phyloP scores from a whole-genome alignment of 2,329 filamentous ascomycete genomes.

The Trichoderma atroviride region DNA sequence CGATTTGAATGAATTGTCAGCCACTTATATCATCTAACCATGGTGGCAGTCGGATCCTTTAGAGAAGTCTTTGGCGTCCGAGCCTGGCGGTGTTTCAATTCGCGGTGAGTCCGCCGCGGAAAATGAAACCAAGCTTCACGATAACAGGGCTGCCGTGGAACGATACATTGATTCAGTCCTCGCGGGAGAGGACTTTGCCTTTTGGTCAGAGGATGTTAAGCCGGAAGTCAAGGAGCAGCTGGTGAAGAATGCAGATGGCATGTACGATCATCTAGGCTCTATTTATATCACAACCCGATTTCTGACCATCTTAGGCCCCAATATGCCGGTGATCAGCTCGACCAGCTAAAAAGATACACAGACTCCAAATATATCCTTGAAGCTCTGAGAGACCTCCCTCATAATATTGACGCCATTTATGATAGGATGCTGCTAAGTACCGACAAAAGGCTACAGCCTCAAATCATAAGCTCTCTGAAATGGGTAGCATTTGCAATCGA shows the following conservation, averaged over 20 bases:
- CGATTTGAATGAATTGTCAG: background rate
- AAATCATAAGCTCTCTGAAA: constrained; percentile 11
- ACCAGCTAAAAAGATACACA: background rate
- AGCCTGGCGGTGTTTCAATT: background rate
- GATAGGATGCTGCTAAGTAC: constrained; percentile 5
- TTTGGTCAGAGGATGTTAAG: background rate
- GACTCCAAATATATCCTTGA: background rate
- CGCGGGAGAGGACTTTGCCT: background rate
- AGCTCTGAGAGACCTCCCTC: constrained; percentile 15
- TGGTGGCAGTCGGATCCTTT: background rate
- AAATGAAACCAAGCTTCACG: background rate
- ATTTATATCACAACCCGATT: no score
- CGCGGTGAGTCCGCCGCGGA: background rate
- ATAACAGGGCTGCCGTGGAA: background rate
- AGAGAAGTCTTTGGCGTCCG: background rate
- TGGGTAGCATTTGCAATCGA: constrained; percentile 8
- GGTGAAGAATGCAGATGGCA: constrained; percentile 13
- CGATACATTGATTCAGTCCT: constrained; percentile 12
- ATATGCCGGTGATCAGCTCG: background rate
- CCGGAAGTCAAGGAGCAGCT: background rate
- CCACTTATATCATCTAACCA: background rate
- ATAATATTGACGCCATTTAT: constrained; percentile 7
- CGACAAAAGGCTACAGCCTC: background rate
- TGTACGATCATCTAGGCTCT: background rate
- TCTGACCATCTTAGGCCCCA: background rate